Conservation (phyloP, 331 rosid genomes). For the Phaseolus coccineus region DNA sequence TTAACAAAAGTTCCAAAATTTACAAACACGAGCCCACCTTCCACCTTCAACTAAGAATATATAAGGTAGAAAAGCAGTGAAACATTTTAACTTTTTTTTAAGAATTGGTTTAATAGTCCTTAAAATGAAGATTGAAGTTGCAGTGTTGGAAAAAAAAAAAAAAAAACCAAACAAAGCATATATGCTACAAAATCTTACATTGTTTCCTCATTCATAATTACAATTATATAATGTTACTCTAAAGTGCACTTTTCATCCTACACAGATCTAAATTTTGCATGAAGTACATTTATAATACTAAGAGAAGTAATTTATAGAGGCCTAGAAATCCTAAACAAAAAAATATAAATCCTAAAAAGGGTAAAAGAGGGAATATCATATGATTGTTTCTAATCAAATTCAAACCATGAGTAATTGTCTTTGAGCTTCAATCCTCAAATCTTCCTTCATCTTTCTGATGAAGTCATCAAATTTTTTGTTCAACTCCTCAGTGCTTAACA, state of each 20-base stretch:
- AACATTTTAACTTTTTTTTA: not conserved
- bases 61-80: not conserved
- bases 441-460: constrained; percentile 77
- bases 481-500: constrained; percentile 68
- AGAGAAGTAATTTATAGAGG: not conserved
- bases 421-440: constrained; percentile 68
- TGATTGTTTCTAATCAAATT: constrained; percentile 28
- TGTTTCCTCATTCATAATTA: not conserved
- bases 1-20: not conserved
- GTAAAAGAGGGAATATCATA: constrained; percentile 5
- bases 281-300: not conserved
- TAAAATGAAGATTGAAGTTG: not conserved
- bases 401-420: constrained; percentile 59
- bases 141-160: not conserved
- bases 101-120: not conserved
- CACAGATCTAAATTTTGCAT: not conserved
- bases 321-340: constrained; percentile 15
- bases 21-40: not conserved
- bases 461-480: constrained; percentile 85
- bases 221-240: not conserved
- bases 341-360: not conserved
- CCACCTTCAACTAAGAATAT: not conserved
- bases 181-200: not conserved
- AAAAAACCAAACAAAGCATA: not conserved
- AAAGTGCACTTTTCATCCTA: not conserved